Conservation (phyloP, 106 monocot species). For the Allium sativum region DNA sequence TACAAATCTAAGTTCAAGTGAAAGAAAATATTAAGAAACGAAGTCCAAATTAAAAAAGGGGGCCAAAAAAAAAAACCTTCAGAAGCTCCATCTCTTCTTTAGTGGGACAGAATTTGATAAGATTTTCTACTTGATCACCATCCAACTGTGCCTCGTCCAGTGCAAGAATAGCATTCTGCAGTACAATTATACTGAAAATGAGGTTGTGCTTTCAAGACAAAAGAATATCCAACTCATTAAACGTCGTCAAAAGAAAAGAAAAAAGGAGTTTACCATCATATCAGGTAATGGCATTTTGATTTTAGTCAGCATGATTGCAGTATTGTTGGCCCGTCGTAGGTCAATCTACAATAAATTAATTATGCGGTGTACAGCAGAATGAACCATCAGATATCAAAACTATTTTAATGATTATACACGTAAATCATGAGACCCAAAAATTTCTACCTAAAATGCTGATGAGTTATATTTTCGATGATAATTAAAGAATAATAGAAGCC, state of each 20-base stretch:
- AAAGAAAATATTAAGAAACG: neutral
- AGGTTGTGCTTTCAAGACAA: neutral
- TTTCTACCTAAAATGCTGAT: no score
- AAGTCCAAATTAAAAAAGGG: neutral
- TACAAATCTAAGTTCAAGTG: neutral
- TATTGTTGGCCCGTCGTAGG: conserved; percentile 73
- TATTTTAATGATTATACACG: no score
- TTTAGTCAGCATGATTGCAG: conserved; percentile 94
- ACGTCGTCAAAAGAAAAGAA: neutral
- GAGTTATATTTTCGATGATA: no score
- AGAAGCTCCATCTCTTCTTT: conserved; percentile 31
- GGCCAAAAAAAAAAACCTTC: conserved; percentile 10
- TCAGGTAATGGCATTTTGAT: conserved; percentile 92
- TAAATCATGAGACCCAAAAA: no score
- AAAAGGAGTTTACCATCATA: conserved; percentile 62
- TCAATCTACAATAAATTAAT: conserved; percentile 45
- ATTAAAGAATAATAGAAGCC: no score
- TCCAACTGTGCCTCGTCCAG: conserved; percentile 19
- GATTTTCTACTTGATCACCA: conserved; percentile 27
- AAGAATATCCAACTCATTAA: neutral
- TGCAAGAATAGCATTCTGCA: conserved; percentile 18
- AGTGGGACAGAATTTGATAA: conserved; percentile 26
- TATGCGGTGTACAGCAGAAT: neutral
- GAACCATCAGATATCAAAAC: neutral
- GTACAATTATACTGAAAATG: neutral